Evolutionary conservation across 1,139 yeast genomes (phyloP).

Genomic region (Yamadazyma kanchanaburiensis): DNA sequence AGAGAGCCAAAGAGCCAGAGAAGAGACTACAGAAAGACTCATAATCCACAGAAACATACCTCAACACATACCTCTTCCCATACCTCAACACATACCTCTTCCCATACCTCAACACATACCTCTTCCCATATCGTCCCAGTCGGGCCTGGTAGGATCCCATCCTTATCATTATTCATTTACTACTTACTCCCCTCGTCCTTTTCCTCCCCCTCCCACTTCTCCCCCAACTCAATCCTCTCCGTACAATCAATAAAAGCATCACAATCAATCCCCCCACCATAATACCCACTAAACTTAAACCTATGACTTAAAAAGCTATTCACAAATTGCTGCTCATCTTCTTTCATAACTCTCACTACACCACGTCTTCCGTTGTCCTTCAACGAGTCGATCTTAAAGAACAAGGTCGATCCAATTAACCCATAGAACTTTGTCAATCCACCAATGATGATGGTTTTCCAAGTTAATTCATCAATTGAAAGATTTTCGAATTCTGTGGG

Average conservation of each 20-base stretch:
- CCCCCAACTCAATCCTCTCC: background rate
- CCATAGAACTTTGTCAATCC: conserved; percentile 32
- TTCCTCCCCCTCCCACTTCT: background rate
- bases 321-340: conserved; percentile 25
- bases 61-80: too few species aligned
- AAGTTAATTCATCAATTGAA: conserved; percentile 18
- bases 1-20: too few species aligned
- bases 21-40: too few species aligned
- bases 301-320: conserved; percentile 29
- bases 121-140: too few species aligned
- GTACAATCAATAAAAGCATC: conserved; percentile 19
- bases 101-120: too few species aligned
- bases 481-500: conserved; percentile 4
- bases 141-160: too few species aligned
- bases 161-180: background rate
- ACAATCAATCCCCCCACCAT: conserved; percentile 21
- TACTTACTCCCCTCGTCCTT: too few species aligned
- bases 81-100: too few species aligned
- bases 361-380: conserved; percentile 11
- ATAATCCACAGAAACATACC: too few species aligned
- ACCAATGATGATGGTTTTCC: conserved; percentile 27
- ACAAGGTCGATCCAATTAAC: conserved; percentile 33
- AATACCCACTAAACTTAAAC: conserved; percentile 23
- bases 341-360: conserved; percentile 22
- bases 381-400: conserved; percentile 23